phyloP scores from a whole-genome alignment of 176 grass and related monocot genomes.

The Musa acuminata region DNA sequence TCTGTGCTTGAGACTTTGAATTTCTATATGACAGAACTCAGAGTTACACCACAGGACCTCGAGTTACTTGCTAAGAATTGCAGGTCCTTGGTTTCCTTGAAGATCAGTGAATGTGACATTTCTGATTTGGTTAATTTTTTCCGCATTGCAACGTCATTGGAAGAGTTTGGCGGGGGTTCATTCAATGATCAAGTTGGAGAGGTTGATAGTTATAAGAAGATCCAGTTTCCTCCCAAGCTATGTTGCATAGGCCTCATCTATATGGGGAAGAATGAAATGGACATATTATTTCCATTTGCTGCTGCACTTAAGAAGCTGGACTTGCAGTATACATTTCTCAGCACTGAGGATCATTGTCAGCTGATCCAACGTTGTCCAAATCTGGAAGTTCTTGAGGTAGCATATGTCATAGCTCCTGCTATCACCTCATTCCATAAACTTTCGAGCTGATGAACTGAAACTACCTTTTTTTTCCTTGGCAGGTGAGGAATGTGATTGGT shows the following conservation, averaged over 20 bases:
- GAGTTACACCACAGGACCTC: conserved; percentile 43
- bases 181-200: conserved; percentile 50
- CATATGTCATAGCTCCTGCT: neutral
- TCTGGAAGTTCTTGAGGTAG: conserved; percentile 79
- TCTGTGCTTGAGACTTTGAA: conserved; percentile 53
- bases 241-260: conserved; percentile 46
- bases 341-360: conserved; percentile 86
- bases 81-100: conserved; percentile 49
- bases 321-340: conserved; percentile 71
- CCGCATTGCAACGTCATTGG: conserved; percentile 39
- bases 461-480: conserved; percentile 8
- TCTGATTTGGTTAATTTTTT: conserved; percentile 43
- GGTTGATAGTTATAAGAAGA: conserved; percentile 39
- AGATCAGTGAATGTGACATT: conserved; percentile 63
- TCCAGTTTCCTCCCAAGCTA: conserved; percentile 50
- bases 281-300: conserved; percentile 69
- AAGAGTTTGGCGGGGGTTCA: conserved; percentile 70
- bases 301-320: conserved; percentile 73
- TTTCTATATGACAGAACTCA: conserved; percentile 76
- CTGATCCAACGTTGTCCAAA: conserved; percentile 87
- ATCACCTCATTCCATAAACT: conserved; percentile 1
- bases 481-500: conserved; percentile 92
- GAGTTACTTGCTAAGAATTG: conserved; percentile 59
- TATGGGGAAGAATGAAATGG: conserved; percentile 70
- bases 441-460: neutral